Evolutionary conservation across 106 monocot genomes (phyloP).

Genomic region (Triglochin maritima): DNA sequence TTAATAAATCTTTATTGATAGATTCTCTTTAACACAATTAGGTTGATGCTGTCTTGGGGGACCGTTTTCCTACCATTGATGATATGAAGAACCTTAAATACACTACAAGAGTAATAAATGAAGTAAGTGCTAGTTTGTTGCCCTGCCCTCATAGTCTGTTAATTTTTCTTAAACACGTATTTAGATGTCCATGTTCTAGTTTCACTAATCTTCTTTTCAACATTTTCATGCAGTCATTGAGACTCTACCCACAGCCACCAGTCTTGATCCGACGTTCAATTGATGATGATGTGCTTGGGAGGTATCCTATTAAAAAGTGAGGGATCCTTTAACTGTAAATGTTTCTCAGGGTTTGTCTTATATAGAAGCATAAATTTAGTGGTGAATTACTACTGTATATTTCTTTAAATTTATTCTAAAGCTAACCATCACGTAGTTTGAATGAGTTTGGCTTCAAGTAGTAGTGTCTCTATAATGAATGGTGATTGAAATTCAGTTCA

Average conservation of each 20-base stretch:
- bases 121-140: slow-evolving; percentile 40
- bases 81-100: slow-evolving; percentile 90
- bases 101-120: slow-evolving; percentile 86
- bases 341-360: too few relatives aligned
- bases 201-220: not conserved
- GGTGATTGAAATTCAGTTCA: too few relatives aligned
- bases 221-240: slow-evolving; percentile 59
- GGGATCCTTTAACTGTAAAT: slow-evolving; percentile 1
- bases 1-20: slow-evolving; percentile 3
- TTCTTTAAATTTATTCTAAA: too few relatives aligned
- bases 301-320: slow-evolving; percentile 57
- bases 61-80: slow-evolving; percentile 67
- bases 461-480: too few relatives aligned
- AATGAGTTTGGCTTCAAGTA: too few relatives aligned
- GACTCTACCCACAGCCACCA: slow-evolving; percentile 97
- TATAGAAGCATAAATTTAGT: too few relatives aligned
- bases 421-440: too few relatives aligned
- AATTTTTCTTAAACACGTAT: not conserved
- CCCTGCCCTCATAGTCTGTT: not conserved
- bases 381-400: too few relatives aligned
- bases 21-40: slow-evolving; percentile 7
- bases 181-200: not conserved
- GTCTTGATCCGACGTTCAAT: slow-evolving; percentile 91
- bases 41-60: slow-evolving; percentile 86
- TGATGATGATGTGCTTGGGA: slow-evolving; percentile 79